Percentiles rank a stretch among this genome's conserved stretches.
Evolutionary conservation across 306 rosid genomes (phyloP).

Genomic region (Quillaja saponaria): DNA sequence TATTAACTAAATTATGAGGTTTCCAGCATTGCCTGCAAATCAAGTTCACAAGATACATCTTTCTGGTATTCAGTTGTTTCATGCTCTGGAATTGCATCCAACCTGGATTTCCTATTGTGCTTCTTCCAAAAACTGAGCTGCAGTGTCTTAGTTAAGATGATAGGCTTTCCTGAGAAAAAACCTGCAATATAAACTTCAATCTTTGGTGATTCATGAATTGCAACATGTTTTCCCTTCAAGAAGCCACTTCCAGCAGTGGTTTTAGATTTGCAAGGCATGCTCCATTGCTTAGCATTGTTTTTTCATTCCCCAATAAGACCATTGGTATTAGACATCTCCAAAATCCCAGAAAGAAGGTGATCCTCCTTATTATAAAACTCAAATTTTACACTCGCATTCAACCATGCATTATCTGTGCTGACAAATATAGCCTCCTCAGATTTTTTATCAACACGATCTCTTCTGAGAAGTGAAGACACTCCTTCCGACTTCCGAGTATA

Average conservation of each 20-base stretch:
- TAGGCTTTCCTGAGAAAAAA: constrained; percentile 68
- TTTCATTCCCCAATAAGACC: constrained; percentile 58
- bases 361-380: constrained; percentile 73
- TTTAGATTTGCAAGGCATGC: constrained; percentile 70
- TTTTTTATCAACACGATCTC: constrained; percentile 83
- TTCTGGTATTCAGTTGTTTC: constrained; percentile 62
- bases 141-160: constrained; percentile 77
- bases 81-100: constrained; percentile 79
- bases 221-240: constrained; percentile 64
- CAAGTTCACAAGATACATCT: constrained; percentile 46
- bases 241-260: constrained; percentile 51
- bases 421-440: constrained; percentile 88
- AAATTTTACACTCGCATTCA: constrained; percentile 73
- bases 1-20: background rate
- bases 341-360: constrained; percentile 69
- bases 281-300: constrained; percentile 57
- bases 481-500: constrained; percentile 65
- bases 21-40: constrained; percentile 59
- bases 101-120: constrained; percentile 51
- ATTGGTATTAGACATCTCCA: constrained; percentile 67
- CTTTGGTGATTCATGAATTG: constrained; percentile 47
- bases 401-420: constrained; percentile 75
- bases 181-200: constrained; percentile 94
- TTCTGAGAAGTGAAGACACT: constrained; percentile 73
- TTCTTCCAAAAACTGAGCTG: constrained; percentile 62